Base-by-base conservation (phyloP, 768 basidiomycete genomes). In the Candolleomyces efflorescens region DNA sequence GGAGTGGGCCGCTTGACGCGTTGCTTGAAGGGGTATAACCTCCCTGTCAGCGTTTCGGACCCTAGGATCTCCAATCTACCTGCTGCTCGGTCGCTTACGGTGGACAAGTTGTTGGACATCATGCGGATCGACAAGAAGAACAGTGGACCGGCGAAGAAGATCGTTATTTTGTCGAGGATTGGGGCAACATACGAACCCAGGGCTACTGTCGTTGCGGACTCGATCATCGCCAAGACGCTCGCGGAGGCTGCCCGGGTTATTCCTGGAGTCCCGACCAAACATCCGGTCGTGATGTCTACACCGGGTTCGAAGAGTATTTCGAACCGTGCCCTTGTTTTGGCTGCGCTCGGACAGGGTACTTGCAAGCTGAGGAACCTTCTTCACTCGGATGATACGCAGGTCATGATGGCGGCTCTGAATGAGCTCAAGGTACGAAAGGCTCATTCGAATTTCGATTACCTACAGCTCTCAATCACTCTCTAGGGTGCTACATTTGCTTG, bases 61-160 rank as follows among this genome's bases (percentile, higher is more conserved):
- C 82, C 94, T 20, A 79, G 87, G 45, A 92, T 96, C 63, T 75
- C 85, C 9, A 81, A 77, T 53, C 75, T 94, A 1, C 88, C 92
- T 1, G 78, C 84, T 2, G 82, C 91, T 3, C 82, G 84, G 60
- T 76, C 79, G 49, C 82, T 98, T 56, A 86, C 86, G 15, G 87
- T 95, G 54, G 85, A 90, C 51, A 81, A 84, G 15, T 78, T 99
- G 11, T 80, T 98, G 41, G 92, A 97, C 69, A 89, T 96, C 67
- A 98, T 98, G 96, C 83, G 80, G 59, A 83, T 96, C 60, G 95
- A 99, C 80, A 99, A 99, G 79, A 98, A 99, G 81, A 98, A 98
- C 70, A 87, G 87, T 58, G 95, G 96, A 0, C 73, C 82, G 2
- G 86, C 86, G 68, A 99, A 98, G 79, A 98, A 96, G 75, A 82